Evolutionary conservation across 1,139 yeast genomes (phyloP), one percentile per base, ranked within the genome.

Genomic region (Debaryomyces coudertii): DNA sequence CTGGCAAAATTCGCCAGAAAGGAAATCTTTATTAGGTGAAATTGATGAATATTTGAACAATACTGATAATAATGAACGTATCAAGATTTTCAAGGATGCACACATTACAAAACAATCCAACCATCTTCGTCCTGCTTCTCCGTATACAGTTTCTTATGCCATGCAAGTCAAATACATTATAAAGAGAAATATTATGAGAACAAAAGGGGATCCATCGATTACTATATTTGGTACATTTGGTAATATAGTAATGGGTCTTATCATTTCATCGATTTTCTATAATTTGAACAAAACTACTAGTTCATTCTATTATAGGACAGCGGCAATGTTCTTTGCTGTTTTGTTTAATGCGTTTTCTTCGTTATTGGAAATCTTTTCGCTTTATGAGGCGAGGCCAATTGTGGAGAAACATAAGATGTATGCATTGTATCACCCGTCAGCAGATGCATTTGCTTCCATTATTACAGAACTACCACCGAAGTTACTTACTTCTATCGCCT

Each of bases 401-500:
- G 71, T 82, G 41, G 79, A 79, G 51, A 83, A 83, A 61, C 89
- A 83, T 55, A 80, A 79, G 54, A 73, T 79, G 24, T 83, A 79
- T 58, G 83, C 87, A 4, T 72, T 84, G 63, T 84, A 83, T 55
- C 83, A 82, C 50, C 81, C 85, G 28, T 78, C 87, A 31, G 85
- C 85, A n/a, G 87, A 84, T 61, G 82, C 87, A 6, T 59, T 83
- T 41, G 85, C 83, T 47, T 75, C 77, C 45, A 71, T 82, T 52
- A 60, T 82, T 43, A 76, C 86, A 25, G 85, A 82, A 55, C 60
- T 82, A 42, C 88, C 89, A 4, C 66, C 76, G 22, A 83, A 83
- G 57, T 48, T 79, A 8, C 50, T 68, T 34, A 73, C 78, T 49
- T 66, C 80, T 42, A 51, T 76, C 20, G 47, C 64, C 31, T 56